Conservation (phyloP, 1,139 yeast genomes). For the Pneumocystis murina region DNA sequence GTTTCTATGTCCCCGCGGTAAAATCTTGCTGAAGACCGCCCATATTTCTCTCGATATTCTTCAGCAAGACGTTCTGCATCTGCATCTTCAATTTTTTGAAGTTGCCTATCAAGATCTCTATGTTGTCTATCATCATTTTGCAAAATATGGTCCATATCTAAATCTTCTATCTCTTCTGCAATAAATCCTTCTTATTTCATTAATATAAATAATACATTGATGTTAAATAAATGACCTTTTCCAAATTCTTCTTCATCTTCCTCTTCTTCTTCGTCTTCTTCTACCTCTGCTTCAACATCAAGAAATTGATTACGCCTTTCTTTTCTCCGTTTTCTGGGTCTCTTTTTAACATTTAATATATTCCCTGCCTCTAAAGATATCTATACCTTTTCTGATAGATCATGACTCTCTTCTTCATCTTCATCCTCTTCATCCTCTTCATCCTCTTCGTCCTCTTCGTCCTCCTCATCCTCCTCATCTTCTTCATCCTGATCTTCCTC, state of each 20-base stretch:
- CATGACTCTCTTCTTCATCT: conserved; percentile 16
- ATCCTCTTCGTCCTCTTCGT: conserved; percentile 12
- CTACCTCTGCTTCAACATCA: conserved; percentile 98
- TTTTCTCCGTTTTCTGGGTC: conserved; percentile 44
- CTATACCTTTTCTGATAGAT: conserved; percentile 16
- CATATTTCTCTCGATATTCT: conserved; percentile 80
- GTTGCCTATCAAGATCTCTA: conserved; percentile 78
- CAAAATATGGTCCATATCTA: conserved; percentile 7
- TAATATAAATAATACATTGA: neutral
- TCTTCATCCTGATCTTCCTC: conserved; percentile 13
- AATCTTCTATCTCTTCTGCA: conserved; percentile 38
- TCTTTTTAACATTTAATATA: conserved; percentile 40
- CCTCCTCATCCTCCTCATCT: conserved; percentile 4
- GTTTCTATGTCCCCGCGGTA: conserved; percentile 79
- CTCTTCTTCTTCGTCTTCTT: conserved; percentile 92
- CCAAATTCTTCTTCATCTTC: conserved; percentile 87
- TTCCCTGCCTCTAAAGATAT: conserved; percentile 23
- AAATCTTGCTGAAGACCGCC: conserved; percentile 66
- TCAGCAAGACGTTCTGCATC: conserved; percentile 93
- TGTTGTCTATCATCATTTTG: conserved; percentile 55
- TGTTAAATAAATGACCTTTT: conserved; percentile 39
- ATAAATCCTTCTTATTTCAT: conserved; percentile 47
- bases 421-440: conserved; percentile 23
- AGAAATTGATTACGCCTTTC: conserved; percentile 71
- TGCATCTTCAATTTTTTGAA: conserved; percentile 81